Base-by-base conservation (phyloP, 768 basidiomycete species). In the Tulasnella sp. region DNA sequence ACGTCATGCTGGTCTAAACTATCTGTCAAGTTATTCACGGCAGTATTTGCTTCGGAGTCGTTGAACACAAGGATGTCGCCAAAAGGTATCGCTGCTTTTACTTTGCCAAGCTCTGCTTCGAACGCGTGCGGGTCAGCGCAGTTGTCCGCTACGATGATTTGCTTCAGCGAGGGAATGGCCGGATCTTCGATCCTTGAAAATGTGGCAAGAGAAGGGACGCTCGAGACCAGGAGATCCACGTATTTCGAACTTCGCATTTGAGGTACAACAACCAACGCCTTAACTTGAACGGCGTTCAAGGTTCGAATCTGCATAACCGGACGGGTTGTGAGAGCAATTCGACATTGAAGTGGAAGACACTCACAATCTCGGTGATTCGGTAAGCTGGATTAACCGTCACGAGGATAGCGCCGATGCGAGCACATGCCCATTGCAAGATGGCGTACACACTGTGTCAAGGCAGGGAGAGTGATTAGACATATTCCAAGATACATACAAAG, bases 301-400 rank as follows among this genome's bases (percentile, higher is more conserved):
- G 88, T 84, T 35, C 80, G 81, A 9, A 88, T 83, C 91, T 92
- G 32, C 52, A 3, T n/a, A 29, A 29, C 19, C 22, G 14, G 32
- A 59, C 5, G 22, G 11, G 26, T 26, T 26, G 12, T 59, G 19
- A 59, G 26, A 29, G 5, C 26, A 66, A 72, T 29, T 62, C 40
- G 65, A 59, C 32, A 67, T 17, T 66, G 2, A 44, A 32, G 19
- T n/a, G 37, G 39, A 73, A 14, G 17, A n/a, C n/a, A 81, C 85
- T 67, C 73, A 91, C 90, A 67, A 94, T 82, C 77, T 94, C 92
- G 39, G 84, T 82, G 6, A 87, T 75, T 34, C 88, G 86, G 77
- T 91, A 93, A 0, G 91, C 90, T 2, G 92, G 92, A 75, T 94
- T 94, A 62, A 94, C 83, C 8, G 92, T 92, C 26, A 90, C 91